Base-by-base conservation (phyloP, 2,329 filamentous ascomycete species). In the Fusarium sp. region DNA sequence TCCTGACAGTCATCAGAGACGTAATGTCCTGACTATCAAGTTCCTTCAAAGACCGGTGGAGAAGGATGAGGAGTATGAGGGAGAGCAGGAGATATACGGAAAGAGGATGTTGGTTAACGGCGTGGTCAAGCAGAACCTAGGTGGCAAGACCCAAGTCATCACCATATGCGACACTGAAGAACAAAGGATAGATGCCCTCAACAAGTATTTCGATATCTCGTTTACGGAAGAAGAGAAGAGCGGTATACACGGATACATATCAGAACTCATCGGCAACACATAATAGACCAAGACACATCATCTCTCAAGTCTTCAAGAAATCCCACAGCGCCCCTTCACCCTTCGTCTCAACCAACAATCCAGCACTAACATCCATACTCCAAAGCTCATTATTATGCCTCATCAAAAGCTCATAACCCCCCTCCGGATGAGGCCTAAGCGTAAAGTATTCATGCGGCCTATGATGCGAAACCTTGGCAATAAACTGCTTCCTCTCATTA, bases 1-100 rank as follows among this genome's bases (percentile, higher is more conserved):
- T 63, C 80, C 83, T n/a, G 79, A 80, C 31, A 87, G 84, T 62
- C 88, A 86, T 76, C 92, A 92, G 78, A 87, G 85, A 12, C 81
- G 85, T 66, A 84, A 79, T 6, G 78, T 92, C 27, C 78, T 91
- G 17, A 85, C 87, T 67, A 83, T 85, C 65, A 86, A 83, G 79
- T 89, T 90, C 80, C 81, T 92, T 63, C 78, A 88, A 63, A 80
- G 64, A 69, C 82, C 36, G 69, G 82, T 62, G 59, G 84, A 49
- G 68, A 83, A 81, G 12, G 81, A 88, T 5, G 58, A 16, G 10
- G 35, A 27, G 56, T 81, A 84, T 16, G n/a, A 68, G 29, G 69
- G 61, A 6, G 64, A 73, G 14, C 57, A 61, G 9, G 69, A 73
- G 59, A 72, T 77, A 4, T 75, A 67, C 14, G 76, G 76, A n/a